Evolutionary conservation across 805 yeast species (phyloP), one percentile per base, ranked within the genome.

Genomic region (Zygoascus flipseniorum): DNA sequence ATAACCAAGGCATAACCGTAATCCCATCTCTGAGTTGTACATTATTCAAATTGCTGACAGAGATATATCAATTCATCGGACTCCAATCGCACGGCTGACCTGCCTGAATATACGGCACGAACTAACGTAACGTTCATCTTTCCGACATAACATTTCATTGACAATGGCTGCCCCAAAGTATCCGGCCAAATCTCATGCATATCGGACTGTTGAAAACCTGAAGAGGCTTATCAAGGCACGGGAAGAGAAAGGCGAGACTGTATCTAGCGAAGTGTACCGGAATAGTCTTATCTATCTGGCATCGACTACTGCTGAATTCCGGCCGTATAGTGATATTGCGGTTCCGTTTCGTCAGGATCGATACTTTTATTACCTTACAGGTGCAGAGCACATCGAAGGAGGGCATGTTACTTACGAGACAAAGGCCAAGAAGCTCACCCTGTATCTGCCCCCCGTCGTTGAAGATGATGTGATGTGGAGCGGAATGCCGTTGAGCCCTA

Each of bases 381-480:
- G 99, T 16, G 83, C 85, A 52, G 55, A 52, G 50, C 82, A 86
- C 58, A 76, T 88, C 48, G 89, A 93, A 0, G 95, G 93, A 1
- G 76, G 85, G 35, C 84, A 80, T 60, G 77, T 88, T 1, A 70
- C 85, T 20, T 92, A 78, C 64, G 73, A 80, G 48, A 62, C 82
- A 41, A 63, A 59, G 2, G 60, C 68, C 6, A 87, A 83, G 45
- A 75, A 79, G 51, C 73, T 89, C 56, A 80, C 83, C 0, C 71
- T 92, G 26, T 92, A 85, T 63, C 73, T 93, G 50, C 97, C 98
- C 0, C 79, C 85, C 51, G 75, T 92, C 42, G 96, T 89, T 64
- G 71, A 77, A 44, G 98, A 93, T 45, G 97, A 88, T 65, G 85
- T 92, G 43, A 85, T 93, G 89, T 92, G 99, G 99, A 83, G 93